Evolutionary conservation across 148 eudicot species (phyloP).

Genomic region (Rhododendron mucronatum): DNA sequence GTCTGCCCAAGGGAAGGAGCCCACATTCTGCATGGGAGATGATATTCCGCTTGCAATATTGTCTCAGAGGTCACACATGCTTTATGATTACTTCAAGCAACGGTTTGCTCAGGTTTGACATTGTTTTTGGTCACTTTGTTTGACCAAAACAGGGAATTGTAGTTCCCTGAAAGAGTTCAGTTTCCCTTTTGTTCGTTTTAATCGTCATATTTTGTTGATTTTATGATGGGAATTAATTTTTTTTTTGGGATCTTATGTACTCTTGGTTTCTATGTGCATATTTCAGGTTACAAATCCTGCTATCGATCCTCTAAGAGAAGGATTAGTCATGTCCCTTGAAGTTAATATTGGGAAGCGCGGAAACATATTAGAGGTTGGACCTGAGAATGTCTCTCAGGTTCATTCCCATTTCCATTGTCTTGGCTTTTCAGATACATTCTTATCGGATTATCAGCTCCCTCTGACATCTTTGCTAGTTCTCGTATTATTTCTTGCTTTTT

Average conservation of each 20-base stretch:
- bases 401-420: slow-evolving; percentile 14
- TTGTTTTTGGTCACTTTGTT: not conserved
- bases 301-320: slow-evolving; percentile 97
- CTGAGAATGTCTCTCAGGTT: slow-evolving; percentile 98
- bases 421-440: not conserved
- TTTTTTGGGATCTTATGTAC: not conserved
- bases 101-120: slow-evolving; percentile 88
- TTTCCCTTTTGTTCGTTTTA: not conserved
- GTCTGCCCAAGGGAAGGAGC: slow-evolving; percentile 99
- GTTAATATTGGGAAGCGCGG: slow-evolving; percentile 95
- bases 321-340: slow-evolving; percentile 97
- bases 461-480: not conserved
- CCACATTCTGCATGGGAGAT: slow-evolving; percentile 99
- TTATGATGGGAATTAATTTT: not conserved
- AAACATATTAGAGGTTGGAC: slow-evolving; percentile 92
- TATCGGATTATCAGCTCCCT: not conserved
- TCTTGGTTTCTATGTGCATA: not conserved
- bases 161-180: not conserved
- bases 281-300: slow-evolving; percentile 97
- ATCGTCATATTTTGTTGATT: slow-evolving; percentile 2
- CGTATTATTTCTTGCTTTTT: not conserved
- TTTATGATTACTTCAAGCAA: slow-evolving; percentile 97
- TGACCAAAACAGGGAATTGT: not conserved
- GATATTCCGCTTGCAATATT: slow-evolving; percentile 87
- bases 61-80: slow-evolving; percentile 84